Conservation (phyloP, 495 filamentous ascomycete genomes). For the Lophiostoma macrostomum region DNA sequence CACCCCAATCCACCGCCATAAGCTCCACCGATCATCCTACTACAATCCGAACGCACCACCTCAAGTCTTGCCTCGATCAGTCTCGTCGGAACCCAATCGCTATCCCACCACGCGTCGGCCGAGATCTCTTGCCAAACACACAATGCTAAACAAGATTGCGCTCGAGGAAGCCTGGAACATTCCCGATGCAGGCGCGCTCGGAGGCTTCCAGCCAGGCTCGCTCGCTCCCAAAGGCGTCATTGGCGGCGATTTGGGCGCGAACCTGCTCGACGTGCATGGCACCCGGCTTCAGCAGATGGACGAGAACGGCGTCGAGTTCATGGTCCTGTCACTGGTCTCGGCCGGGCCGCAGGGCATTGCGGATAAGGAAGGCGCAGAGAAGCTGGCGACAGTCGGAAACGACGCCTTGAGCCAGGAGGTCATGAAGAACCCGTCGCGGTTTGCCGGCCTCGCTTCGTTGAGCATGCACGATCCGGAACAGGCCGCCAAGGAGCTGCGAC, state of each 20-base stretch:
- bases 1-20: too few relatives aligned
- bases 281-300: slow-evolving; percentile 23
- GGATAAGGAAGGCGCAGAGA: slow-evolving; percentile 36
- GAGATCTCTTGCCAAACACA: too few relatives aligned
- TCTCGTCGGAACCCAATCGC: too few relatives aligned
- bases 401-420: slow-evolving; percentile 57
- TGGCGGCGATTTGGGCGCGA: slow-evolving; percentile 42
- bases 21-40: too few relatives aligned
- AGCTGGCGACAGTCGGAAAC: slow-evolving; percentile 52
- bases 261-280: slow-evolving; percentile 25
- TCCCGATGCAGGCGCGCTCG: slow-evolving; percentile 13
- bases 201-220: slow-evolving; percentile 12
- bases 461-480: slow-evolving; percentile 56
- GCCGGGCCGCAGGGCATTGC: slow-evolving; percentile 59
- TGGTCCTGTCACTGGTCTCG: slow-evolving; percentile 55
- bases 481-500: slow-evolving; percentile 54
- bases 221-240: slow-evolving; percentile 25
- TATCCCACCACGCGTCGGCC: too few relatives aligned
- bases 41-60: too few relatives aligned
- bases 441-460: slow-evolving; percentile 57
- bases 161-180: slow-evolving; percentile 27
- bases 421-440: slow-evolving; percentile 49
- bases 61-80: neutral
- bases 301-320: slow-evolving; percentile 56
- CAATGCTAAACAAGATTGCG: slow-evolving; percentile 25